Conservation (phyloP, 306 rosid species). For the Betula pendula region DNA sequence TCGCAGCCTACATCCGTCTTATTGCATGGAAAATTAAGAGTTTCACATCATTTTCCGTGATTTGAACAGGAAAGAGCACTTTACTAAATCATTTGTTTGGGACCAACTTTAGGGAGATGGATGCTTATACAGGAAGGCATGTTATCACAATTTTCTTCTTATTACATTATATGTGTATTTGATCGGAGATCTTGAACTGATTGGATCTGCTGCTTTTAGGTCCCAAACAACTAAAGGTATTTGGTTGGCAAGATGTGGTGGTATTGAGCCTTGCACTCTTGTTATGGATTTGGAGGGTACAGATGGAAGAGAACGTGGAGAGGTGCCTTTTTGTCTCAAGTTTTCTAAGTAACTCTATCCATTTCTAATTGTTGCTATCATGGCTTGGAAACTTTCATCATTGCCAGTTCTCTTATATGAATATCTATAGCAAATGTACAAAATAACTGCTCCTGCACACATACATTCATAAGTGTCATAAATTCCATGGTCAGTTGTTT, state of each 20-base stretch:
- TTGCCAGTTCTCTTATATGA: constrained; percentile 2
- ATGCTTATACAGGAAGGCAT: constrained; percentile 93
- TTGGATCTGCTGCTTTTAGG: constrained; percentile 47
- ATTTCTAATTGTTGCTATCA: constrained; percentile 11
- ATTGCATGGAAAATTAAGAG: background rate
- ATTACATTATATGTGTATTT: constrained; percentile 11
- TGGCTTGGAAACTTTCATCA: constrained; percentile 10
- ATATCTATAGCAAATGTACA: background rate
- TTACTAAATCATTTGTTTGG: constrained; percentile 72
- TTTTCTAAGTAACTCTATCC: constrained; percentile 16
- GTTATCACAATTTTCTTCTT: constrained; percentile 30
- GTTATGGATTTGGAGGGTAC: constrained; percentile 99
- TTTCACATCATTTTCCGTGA: constrained; percentile 21
- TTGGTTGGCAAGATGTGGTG: constrained; percentile 89
- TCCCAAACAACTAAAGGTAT: constrained; percentile 99
- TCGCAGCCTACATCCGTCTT: background rate
- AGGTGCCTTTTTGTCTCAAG: constrained; percentile 50
- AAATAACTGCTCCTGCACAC: background rate
- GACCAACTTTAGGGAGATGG: constrained; percentile 97
- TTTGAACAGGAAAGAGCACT: constrained; percentile 87
- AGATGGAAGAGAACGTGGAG: constrained; percentile 99
- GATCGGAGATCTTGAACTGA: constrained; percentile 11
- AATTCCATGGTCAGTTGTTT: background rate
- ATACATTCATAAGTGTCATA: background rate
- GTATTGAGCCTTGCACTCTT: constrained; percentile 91